Percentiles rank a stretch among this genome's conserved stretches.
phyloP scores from a whole-genome alignment of 1,139 yeast species.

The Yamadazyma sp. region DNA sequence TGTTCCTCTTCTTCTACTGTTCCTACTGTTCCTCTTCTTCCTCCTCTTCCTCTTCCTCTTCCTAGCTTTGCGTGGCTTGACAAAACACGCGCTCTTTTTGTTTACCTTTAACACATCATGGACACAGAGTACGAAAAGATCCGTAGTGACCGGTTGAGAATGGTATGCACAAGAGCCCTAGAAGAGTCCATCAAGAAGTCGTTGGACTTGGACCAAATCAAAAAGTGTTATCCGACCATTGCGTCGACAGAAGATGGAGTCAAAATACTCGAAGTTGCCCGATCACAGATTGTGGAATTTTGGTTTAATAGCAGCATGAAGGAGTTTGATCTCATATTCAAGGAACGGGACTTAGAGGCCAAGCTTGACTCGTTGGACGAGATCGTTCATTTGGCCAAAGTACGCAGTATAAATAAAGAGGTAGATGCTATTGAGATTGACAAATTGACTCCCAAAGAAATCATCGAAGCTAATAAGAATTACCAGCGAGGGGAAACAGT shows the following conservation, averaged over 20 bases:
- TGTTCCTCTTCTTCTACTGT: no score
- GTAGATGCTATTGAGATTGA: slow-evolving; percentile 22
- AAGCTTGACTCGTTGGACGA: slow-evolving; percentile 69
- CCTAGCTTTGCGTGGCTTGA: no score
- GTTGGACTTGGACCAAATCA: slow-evolving; percentile 58
- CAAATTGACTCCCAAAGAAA: slow-evolving; percentile 30
- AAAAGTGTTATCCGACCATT: slow-evolving; percentile 66
- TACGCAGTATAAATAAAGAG: slow-evolving; percentile 19
- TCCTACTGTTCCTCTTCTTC: no score
- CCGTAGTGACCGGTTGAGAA: slow-evolving; percentile 52
- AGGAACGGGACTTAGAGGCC: slow-evolving; percentile 56
- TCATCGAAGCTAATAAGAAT: slow-evolving; percentile 33
- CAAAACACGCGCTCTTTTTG: not conserved
- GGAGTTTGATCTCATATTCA: slow-evolving; percentile 67
- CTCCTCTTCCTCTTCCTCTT: no score
- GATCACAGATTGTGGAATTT: slow-evolving; percentile 58
- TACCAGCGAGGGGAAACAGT: slow-evolving; percentile 25
- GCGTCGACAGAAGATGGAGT: slow-evolving; percentile 51
- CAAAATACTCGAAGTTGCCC: slow-evolving; percentile 53
- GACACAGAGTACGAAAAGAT: slow-evolving; percentile 34
- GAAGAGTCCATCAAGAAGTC: slow-evolving; percentile 62
- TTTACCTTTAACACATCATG: no score
- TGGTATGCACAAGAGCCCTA: slow-evolving; percentile 65
- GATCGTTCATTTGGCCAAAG: slow-evolving; percentile 54
- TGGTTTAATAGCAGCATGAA: slow-evolving; percentile 58